Percentiles rank a stretch among this genome's conserved stretches.
These are phyloP conservation scores for Panellus pusillus DNA, from an alignment of 768 basidiomycete species.

Conservation along the genomic window DNA sequence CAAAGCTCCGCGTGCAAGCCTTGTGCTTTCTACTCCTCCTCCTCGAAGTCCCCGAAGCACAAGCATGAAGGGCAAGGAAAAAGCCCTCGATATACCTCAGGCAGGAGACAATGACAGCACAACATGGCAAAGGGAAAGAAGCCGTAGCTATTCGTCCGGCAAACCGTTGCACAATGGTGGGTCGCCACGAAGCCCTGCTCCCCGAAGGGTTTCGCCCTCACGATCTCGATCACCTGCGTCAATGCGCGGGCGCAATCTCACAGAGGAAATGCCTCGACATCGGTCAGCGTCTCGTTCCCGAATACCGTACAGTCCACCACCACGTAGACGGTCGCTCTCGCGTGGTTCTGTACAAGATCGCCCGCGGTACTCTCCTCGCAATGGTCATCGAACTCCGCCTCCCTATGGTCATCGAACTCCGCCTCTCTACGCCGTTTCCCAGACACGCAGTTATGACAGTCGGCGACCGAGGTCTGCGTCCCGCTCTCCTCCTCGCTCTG, in stretches of 20 bases:
- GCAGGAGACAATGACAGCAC: neutral
- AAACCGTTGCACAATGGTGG: neutral
- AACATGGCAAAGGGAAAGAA: neutral
- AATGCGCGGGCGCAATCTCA: neutral
- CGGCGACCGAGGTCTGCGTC: neutral
- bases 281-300: conserved; percentile 9
- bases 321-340: conserved; percentile 2
- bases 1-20: conserved; percentile 10
- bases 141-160: neutral
- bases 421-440: neutral
- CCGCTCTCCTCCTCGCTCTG: conserved; percentile 12
- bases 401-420: neutral
- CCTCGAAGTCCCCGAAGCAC: neutral
- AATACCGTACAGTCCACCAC: neutral
- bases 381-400: too few species aligned
- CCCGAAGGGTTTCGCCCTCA: conserved; percentile 5
- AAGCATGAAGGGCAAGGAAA: conserved; percentile 14
- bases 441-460: conserved; percentile 6
- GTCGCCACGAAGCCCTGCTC: neutral
- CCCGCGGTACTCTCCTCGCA: conserved; percentile 1
- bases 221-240: neutral
- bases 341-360: conserved; percentile 2
- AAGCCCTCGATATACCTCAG: neutral
- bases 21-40: neutral
- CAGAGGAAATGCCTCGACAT: conserved; percentile 7